Conservation (phyloP, 2,329 filamentous ascomycete species). For the Phaeomoniella chlamydospora region DNA sequence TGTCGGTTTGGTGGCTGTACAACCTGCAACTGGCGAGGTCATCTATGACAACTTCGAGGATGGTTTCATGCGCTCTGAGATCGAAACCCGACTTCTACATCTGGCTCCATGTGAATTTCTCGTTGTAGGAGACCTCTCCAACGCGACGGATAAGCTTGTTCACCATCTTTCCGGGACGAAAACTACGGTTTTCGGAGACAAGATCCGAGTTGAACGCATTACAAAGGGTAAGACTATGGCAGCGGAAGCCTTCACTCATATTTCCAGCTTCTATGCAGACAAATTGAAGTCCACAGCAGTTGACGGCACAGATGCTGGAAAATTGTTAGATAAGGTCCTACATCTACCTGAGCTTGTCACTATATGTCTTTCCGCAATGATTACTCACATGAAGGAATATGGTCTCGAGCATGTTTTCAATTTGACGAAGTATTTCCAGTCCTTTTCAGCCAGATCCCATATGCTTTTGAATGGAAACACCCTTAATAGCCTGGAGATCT, state of each 20-base stretch:
- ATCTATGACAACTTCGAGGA: constrained; percentile 95
- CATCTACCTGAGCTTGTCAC: constrained; percentile 74
- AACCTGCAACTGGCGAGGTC: constrained; percentile 89
- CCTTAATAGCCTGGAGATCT: constrained; percentile 84
- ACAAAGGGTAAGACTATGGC: constrained; percentile 66
- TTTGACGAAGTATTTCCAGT: constrained; percentile 91
- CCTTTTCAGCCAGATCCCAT: constrained; percentile 83
- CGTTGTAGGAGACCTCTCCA: constrained; percentile 79
- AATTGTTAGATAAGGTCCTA: constrained; percentile 72
- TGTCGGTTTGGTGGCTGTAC: constrained; percentile 82
- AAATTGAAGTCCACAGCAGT: constrained; percentile 53
- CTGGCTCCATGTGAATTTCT: constrained; percentile 93
- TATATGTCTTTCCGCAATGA: constrained; percentile 91
- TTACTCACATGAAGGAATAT: constrained; percentile 80
- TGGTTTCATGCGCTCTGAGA: constrained; percentile 91
- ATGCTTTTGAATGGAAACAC: constrained; percentile 96
- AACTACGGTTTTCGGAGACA: constrained; percentile 84
- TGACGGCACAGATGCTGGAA: constrained; percentile 42
- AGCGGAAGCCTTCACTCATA: constrained; percentile 72
- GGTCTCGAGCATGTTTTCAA: constrained; percentile 91
- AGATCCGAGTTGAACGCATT: constrained; percentile 69
- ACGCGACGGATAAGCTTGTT: constrained; percentile 82
- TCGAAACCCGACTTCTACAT: constrained; percentile 88
- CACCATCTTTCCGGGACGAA: constrained; percentile 79
- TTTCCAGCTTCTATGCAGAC: constrained; percentile 82